phyloP scores from a whole-genome alignment of 2,329 filamentous ascomycete species.

The Teratosphaeria nubilosa region DNA sequence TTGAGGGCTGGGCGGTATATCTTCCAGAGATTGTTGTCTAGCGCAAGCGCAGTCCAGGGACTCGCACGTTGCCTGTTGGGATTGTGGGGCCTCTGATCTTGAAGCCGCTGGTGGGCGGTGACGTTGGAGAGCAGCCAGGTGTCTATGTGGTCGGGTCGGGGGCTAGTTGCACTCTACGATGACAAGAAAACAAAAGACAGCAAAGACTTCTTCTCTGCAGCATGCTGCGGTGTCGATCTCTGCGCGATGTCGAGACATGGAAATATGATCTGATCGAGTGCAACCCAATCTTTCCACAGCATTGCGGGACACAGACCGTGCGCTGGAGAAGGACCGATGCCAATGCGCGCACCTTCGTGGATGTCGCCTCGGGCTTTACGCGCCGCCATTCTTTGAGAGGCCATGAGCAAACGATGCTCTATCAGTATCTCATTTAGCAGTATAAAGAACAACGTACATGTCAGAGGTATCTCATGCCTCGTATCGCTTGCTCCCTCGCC shows the following conservation, averaged over 20 bases:
- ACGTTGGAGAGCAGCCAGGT: neutral
- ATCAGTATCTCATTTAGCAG: neutral
- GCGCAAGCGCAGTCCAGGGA: neutral
- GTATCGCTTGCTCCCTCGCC: neutral
- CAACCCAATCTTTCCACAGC: neutral
- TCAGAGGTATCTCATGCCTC: neutral
- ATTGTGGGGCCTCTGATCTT: neutral
- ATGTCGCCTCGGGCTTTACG: neutral
- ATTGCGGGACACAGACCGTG: neutral
- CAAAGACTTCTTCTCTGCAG: neutral
- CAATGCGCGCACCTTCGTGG: neutral
- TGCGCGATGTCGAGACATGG: neutral
- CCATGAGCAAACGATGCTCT: neutral
- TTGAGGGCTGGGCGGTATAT: neutral
- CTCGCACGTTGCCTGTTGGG: neutral
- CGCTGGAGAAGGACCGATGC: neutral
- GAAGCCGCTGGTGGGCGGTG: neutral
- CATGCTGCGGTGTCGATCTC: neutral
- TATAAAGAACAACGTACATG: neutral
- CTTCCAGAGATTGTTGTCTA: neutral
- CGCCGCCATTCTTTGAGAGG: neutral
- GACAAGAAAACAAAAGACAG: neutral
- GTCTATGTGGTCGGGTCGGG: neutral
- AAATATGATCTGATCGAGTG: neutral
- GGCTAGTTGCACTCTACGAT: neutral